Evolutionary conservation across 345 rosid genomes (phyloP).

Genomic region (Corchorus capsularis): DNA sequence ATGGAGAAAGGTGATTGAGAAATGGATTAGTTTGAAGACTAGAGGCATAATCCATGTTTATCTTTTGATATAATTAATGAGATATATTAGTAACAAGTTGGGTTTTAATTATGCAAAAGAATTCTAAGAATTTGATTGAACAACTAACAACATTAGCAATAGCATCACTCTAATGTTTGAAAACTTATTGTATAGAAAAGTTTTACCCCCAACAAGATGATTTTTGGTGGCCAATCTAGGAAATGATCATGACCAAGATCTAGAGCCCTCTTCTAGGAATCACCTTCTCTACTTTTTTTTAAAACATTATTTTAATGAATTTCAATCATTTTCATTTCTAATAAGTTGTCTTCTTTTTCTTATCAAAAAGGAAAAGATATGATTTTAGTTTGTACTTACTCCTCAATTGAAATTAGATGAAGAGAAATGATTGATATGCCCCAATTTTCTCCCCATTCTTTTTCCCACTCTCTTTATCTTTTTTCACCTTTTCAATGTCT

Average conservation of each 20-base stretch:
- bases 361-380: background rate
- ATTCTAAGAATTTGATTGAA: too few relatives aligned
- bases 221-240: background rate
- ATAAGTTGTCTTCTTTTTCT: conserved; percentile 2
- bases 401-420: conserved; percentile 6
- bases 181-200: too few relatives aligned
- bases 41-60: too few relatives aligned
- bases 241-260: background rate
- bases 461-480: background rate
- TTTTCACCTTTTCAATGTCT: conserved; percentile 5
- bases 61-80: too few relatives aligned
- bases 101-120: too few relatives aligned
- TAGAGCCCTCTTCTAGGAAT: background rate
- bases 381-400: conserved; percentile 15
- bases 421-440: conserved; percentile 3
- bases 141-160: too few relatives aligned
- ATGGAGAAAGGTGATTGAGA: background rate
- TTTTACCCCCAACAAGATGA: background rate
- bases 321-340: conserved; percentile 8
- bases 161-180: background rate
- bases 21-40: background rate
- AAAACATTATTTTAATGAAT: background rate
- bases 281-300: background rate
- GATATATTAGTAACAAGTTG: too few relatives aligned
- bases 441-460: conserved; percentile 1